Percentiles rank a stretch among this genome's conserved stretches.
phyloP scores from a whole-genome alignment of 768 basidiomycete genomes.

The Mycena haematopus region DNA sequence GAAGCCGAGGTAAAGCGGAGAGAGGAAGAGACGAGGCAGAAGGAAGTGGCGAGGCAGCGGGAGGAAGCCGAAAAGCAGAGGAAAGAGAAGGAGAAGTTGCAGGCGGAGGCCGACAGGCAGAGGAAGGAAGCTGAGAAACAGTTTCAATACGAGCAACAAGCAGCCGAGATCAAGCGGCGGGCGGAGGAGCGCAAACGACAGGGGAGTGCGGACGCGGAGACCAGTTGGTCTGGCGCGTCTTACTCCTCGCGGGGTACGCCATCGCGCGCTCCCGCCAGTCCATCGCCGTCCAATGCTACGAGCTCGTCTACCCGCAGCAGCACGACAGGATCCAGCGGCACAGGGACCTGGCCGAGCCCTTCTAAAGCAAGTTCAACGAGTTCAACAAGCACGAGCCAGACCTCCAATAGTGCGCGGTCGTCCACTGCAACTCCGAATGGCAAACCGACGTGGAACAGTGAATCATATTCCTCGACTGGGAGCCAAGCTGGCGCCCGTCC shows the following conservation, averaged over 20 bases:
- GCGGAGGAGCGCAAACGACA: slow-evolving; percentile 54
- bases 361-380: slow-evolving; percentile 28
- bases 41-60: slow-evolving; percentile 30
- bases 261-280: slow-evolving; percentile 36
- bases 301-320: slow-evolving; percentile 24
- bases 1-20: slow-evolving; percentile 22
- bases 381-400: slow-evolving; percentile 32
- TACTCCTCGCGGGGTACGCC: slow-evolving; percentile 28
- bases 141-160: slow-evolving; percentile 47
- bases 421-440: slow-evolving; percentile 16
- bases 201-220: slow-evolving; percentile 47
- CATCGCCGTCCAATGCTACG: slow-evolving; percentile 35
- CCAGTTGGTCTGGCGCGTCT: slow-evolving; percentile 35
- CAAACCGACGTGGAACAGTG: slow-evolving; percentile 12
- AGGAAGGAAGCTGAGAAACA: slow-evolving; percentile 34
- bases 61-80: slow-evolving; percentile 33
- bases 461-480: no score
- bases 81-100: slow-evolving; percentile 29
- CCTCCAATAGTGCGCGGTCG: slow-evolving; percentile 31
- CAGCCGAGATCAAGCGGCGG: slow-evolving; percentile 49
- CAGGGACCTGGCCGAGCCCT: slow-evolving; percentile 5
- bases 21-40: slow-evolving; percentile 32
- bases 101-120: slow-evolving; percentile 40
- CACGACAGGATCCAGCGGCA: slow-evolving; percentile 14
- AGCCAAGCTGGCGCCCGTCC: slow-evolving; percentile 11